Base-by-base conservation (phyloP, 345 rosid species). In the Erucastrum elatum region DNA sequence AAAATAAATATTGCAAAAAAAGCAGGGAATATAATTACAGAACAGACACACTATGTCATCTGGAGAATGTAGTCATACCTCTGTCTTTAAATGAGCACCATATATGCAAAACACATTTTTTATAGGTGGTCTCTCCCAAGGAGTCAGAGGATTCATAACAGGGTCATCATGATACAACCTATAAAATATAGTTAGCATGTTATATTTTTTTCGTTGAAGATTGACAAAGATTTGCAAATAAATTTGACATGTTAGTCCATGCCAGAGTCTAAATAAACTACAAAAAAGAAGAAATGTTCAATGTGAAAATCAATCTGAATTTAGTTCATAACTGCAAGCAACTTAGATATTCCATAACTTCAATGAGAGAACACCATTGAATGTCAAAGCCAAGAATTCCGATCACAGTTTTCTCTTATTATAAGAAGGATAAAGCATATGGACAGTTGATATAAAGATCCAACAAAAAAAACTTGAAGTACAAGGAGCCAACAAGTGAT, bases 41-140 rank as follows among this genome's bases (percentile, higher is more conserved):
- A 77, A 74, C 16, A 61, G 35, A 62, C 15, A 33, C 35, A 64
- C 21, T 29, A 25, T 65, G 69, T 17, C 39, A 70, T 33, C 41
- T 70, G 46, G 70, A 64, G 58, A 81, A 70, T 51, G 72, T 30
- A 77, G 80, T 49, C 73, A 62, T 91, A 90, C 99, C 99, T 93
- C 98, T 6, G 99, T 95, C 91, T 84, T 95, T 64, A 71, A 80
- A 82, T 95, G 93, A 75, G 87, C 51, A 76, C 99, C 99, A 83
- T 93, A 93, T 83, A 95, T 93, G 84, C 99, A 95, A 78, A 95
- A 95, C 51, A 91, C 86, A 83, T 95, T 95, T 87, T 88, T 93
- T 37, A 93, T 88, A 72, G 99, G 99, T 64, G 99, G 99, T 76
- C 99, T 91, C 63, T 95, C 99, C 98, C 98, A 95, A 58, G 99